A percentile compares a stretch with the other conserved stretches of the same genome.
Conservation (phyloP, 1,139 yeast species). For the Pichiaceae sp. region DNA sequence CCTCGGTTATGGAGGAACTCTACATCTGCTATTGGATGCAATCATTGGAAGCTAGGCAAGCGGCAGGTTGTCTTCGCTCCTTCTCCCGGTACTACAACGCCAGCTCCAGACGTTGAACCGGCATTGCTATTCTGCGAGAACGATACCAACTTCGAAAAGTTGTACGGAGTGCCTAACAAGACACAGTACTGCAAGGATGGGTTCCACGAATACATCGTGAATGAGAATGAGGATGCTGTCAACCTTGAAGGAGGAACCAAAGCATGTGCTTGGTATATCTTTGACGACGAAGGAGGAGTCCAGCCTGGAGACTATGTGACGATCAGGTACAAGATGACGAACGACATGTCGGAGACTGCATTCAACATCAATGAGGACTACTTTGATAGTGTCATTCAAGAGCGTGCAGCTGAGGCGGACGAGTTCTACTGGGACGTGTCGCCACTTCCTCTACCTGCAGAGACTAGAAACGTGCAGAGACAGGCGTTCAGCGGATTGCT, state of each 20-base stretch:
- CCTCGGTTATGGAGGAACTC: conserved; percentile 30
- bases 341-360: conserved; percentile 25
- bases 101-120: conserved; percentile 66
- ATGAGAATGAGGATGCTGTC: conserved; percentile 48
- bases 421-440: conserved; percentile 88
- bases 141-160: conserved; percentile 66
- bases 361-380: conserved; percentile 68
- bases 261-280: conserved; percentile 74
- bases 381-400: conserved; percentile 65
- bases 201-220: conserved; percentile 75
- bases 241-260: conserved; percentile 76
- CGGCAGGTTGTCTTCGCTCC: conserved; percentile 74
- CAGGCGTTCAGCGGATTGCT: conserved; percentile 92
- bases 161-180: conserved; percentile 58
- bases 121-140: conserved; percentile 77
- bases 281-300: conserved; percentile 67
- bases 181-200: conserved; percentile 74
- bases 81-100: conserved; percentile 66
- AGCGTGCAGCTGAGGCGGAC: conserved; percentile 85
- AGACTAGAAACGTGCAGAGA: conserved; percentile 77
- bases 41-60: conserved; percentile 67
- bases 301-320: conserved; percentile 90
- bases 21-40: conserved; percentile 43
- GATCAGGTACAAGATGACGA: conserved; percentile 62
- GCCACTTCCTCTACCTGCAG: conserved; percentile 80